phyloP scores from a whole-genome alignment of 2,329 filamentous ascomycete species.

The Ophiocordyceps camponoti-rufipedis region DNA sequence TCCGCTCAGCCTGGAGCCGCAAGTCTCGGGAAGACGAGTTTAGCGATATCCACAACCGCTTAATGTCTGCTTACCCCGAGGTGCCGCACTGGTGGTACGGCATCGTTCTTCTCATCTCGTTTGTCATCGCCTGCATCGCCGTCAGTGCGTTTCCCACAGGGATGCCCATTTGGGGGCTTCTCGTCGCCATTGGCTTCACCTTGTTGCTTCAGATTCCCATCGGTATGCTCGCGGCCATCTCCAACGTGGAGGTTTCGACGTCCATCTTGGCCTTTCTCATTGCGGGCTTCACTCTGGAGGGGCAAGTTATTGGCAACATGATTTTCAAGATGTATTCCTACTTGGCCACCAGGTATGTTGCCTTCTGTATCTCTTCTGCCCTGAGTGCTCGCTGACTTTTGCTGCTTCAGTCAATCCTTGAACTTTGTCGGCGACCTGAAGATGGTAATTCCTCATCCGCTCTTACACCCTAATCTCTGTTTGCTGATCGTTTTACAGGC shows the following conservation, averaged over 20 bases:
- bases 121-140: constrained; percentile 17
- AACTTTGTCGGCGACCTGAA: constrained; percentile 43
- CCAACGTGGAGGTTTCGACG: constrained; percentile 37
- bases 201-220: constrained; percentile 33
- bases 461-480: no score
- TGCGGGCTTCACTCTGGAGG: constrained; percentile 47
- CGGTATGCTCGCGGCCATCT: constrained; percentile 36
- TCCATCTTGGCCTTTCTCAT: constrained; percentile 51
- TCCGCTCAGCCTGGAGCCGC: constrained; percentile 10
- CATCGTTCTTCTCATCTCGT: constrained; percentile 25
- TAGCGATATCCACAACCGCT: constrained; percentile 13
- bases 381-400: no score
- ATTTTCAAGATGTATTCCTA: constrained; percentile 53
- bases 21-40: constrained; percentile 17
- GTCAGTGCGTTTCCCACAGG: constrained; percentile 28
- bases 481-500: constrained; percentile 10
- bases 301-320: constrained; percentile 48
- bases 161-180: constrained; percentile 30
- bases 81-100: constrained; percentile 38
- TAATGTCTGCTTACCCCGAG: constrained; percentile 14
- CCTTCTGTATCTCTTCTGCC: no score
- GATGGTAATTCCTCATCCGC: constrained; percentile 9
- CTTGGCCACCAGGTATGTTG: constrained; percentile 26
- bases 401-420: constrained; percentile 28
- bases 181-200: constrained; percentile 31